Conservation (phyloP, 805 yeast genomes). For the Metschnikowia vanudenii region DNA sequence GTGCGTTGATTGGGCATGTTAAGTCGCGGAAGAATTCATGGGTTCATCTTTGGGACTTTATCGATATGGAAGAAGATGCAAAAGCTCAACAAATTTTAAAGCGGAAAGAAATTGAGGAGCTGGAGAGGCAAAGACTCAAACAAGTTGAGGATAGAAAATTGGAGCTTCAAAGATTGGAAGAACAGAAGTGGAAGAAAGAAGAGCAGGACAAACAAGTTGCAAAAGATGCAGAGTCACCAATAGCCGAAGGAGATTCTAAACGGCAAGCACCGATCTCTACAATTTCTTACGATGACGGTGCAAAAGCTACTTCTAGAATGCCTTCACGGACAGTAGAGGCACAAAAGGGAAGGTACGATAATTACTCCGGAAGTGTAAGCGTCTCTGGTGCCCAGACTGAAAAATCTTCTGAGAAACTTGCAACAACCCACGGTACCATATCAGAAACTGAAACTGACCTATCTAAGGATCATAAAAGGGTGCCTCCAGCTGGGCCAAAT, state of each 20-base stretch:
- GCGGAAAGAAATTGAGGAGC: constrained; percentile 23
- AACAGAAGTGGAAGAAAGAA: constrained; percentile 14
- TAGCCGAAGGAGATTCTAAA: no score
- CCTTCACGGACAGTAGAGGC: constrained; percentile 16
- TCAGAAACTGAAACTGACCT: neutral
- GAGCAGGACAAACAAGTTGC: constrained; percentile 6
- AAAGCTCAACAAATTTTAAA: constrained; percentile 26
- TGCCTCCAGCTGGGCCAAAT: constrained; percentile 3
- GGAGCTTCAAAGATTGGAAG: constrained; percentile 15
- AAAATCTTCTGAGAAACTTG: constrained; percentile 8
- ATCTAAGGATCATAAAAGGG: neutral
- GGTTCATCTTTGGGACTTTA: constrained; percentile 57
- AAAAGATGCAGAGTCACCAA: constrained; percentile 5
- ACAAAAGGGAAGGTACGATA: constrained; percentile 31
- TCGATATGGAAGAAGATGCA: constrained; percentile 47
- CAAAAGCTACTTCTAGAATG: constrained; percentile 13
- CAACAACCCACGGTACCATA: neutral
- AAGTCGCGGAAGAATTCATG: constrained; percentile 52
- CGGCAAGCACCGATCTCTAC: constrained; percentile 8
- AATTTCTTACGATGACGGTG: constrained; percentile 23
- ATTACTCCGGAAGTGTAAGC: constrained; percentile 21
- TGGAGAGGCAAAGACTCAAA: constrained; percentile 15
- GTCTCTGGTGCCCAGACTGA: neutral
- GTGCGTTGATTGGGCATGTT: constrained; percentile 66
- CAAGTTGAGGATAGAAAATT: constrained; percentile 14